Evolutionary conservation across 208 protist species (phyloP), one percentile per base, ranked within the genome.

Genomic region (Leishmania arabica): DNA sequence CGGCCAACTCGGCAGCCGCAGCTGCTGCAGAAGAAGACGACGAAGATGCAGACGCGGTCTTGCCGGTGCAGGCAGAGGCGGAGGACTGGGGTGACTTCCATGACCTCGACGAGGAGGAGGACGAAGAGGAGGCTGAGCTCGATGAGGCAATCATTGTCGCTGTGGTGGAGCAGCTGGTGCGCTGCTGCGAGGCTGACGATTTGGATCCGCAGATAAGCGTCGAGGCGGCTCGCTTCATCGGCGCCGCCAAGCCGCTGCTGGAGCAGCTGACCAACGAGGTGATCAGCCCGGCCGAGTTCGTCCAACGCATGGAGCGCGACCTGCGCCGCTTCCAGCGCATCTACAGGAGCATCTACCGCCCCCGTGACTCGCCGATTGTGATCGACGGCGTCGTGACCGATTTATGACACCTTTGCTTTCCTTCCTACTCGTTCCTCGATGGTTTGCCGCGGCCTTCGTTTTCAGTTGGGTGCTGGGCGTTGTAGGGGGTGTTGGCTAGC

Each of bases 351-450:
- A 86, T 91, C 2, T 89, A 92, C 85, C 86, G 90, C 17, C 93
- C 93, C 1, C 84, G 85, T 9, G 92, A 95, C 40, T 70, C 72
- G 27, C 91, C 91, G 1, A 93, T 97, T 56, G 80, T 97, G 47
- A 91, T 97, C 87, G 89, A 95, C 69, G 93, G 92, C 47, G 90
- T 95, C 72, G n/a, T 85, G 21, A 94, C 92, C 83, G 93, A 97
- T 51, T 78, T 96, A 56, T 96, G 71, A 76, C 47, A 2, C 31
- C 68, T 11, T 51, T 49, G 24, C 15, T 19, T 72, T 24, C 8
- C 37, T 34, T 15, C 24, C 21, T 11, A 11, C 19, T 66, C 42
- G 13, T 72, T 53, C 45, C 11, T 53, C 37, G 0, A 37, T 53
- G 19, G 24, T 19, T 72, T n/a, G 2, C 68, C 68, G 42, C 49